Percentiles rank a stretch among this genome's conserved stretches.
Evolutionary conservation across 352 stramenopile genomes (phyloP).

Genomic region (Globisporangium canariense): DNA sequence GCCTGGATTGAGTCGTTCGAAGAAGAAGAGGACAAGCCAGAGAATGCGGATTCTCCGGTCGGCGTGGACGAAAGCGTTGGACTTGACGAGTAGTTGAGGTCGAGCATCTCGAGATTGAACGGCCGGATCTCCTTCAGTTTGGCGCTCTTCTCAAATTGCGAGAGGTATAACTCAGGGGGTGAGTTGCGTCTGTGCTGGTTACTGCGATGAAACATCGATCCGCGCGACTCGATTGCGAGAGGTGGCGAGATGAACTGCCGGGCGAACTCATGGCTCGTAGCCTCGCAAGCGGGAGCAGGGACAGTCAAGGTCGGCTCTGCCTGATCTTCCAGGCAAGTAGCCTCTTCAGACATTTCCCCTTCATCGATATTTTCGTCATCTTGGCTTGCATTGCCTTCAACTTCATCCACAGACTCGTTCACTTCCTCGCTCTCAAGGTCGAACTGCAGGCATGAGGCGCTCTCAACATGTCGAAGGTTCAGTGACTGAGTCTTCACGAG

Average conservation of each 20-base stretch:
- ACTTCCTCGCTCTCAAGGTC: conserved; percentile 13
- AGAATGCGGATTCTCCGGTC: conserved; percentile 2
- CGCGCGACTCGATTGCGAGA: conserved; percentile 39
- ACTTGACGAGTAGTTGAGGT: conserved; percentile 11
- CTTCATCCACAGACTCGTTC: neutral
- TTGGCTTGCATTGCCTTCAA: neutral
- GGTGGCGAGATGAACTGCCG: conserved; percentile 50
- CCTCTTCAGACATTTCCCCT: neutral
- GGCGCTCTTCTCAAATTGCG: conserved; percentile 46
- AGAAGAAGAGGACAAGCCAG: neutral
- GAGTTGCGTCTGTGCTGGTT: conserved; percentile 60
- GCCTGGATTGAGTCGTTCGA: conserved; percentile 14
- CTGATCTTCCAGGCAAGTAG: neutral
- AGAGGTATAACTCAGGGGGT: conserved; percentile 56
- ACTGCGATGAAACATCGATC: conserved; percentile 24
- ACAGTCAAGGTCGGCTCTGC: no score
- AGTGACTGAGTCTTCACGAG: conserved; percentile 3
- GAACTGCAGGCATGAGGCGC: conserved; percentile 5
- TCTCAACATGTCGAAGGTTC: conserved; percentile 5
- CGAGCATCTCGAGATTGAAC: conserved; percentile 22
- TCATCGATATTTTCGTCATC: neutral
- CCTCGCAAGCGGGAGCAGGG: neutral
- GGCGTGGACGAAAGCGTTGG: conserved; percentile 11
- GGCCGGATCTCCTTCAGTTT: conserved; percentile 39
- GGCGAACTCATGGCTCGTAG: conserved; percentile 8